Base-by-base conservation (phyloP, 495 filamentous ascomycete species). In the Acidomyces sp. region DNA sequence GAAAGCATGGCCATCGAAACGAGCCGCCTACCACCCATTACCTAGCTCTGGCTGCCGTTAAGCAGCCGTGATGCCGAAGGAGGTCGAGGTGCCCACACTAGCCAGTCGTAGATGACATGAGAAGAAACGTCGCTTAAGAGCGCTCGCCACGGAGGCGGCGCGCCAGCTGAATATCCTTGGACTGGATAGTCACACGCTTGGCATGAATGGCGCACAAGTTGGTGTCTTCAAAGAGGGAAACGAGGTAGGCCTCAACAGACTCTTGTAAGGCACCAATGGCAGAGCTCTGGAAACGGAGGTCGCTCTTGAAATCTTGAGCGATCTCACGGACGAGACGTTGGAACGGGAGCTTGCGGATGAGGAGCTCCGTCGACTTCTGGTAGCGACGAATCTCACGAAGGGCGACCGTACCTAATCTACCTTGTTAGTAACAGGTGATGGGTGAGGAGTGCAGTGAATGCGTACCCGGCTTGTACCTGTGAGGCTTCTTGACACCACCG, bases 321-420 rank as follows among this genome's bases (percentile, higher is more conserved):
- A 99, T 99, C 70, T 99, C 90, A 82, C 90, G 90, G 49, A 99
- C 90, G 60, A 99, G 75, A 72, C 90, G 92, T 78, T 99, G 90
- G 83, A 99, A 99, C 62, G 90, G 90, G 56, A 99, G 85, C 85
- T 99, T 99, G 78, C 90, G 90, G 78, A 99, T 99, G 57, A 99
- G 68, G 47, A 99, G 88, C 84, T 99, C 90, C 58, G 90, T 99
- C 55, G 86, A 94, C 78, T 99, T 99, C 78, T 99, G 90, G 80
- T 99, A 99, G 62, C 90, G 90, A 87, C 90, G 92, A 65, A 99
- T 99, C 75, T 99, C 90, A 88, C 90, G 90, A 57, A 99, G 90
- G 87, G 90, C 90, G 81, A 99, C 90, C 72, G 90, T 99, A 74
- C 77, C 77, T 77, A 32, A 3, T 20, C 52, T 43, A 19, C 20